Evolutionary conservation across 1,284 basidiomycete species (phyloP), one percentile per base, ranked within the genome.

Genomic region (Thecaphora thlaspeos): DNA sequence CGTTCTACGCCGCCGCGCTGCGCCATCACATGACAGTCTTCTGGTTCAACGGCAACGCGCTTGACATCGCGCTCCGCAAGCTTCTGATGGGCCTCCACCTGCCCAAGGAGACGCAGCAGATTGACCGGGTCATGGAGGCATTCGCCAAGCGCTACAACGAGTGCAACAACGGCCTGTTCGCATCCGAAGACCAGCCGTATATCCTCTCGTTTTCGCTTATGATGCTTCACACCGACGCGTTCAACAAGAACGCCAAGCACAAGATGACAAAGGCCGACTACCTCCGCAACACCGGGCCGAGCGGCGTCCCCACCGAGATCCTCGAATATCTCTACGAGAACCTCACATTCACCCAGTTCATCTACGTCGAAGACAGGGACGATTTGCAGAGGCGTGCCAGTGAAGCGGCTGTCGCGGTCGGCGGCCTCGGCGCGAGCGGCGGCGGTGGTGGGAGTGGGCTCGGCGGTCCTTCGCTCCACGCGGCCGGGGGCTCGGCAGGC

Each of bases 241-340:
- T 97, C 82, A 98, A 98, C 80, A 90, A 88, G 79, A 91, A 90
- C 65, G 97, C 96, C 80, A 96, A 91, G 80, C 87, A 87, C 61
- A 97, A 97, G 81, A 98, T 99, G 95, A 68, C 56, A 24, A 87
- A 75, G 47, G 63, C 47, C 18, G 71, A 72, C 42, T 77, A 70
- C 43, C 54, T 75, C 15, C 34, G 57, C 9, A 70, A 75, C 47
- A 71, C 75, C 10, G 44, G 61, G 2, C 42, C 88, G 30, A 95
- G 91, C n/a, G 91, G 91, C 12, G 84, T 95, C 18, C 82, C 86
- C 17, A 83, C 86, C 3, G 87, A 92, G 69, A 85, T 95, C 28
- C 82, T 98, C 51, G 91, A 94, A 89, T 93, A 89, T 65, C 91
- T 94, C 74, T 98, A 88, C 77, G 94, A 99, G 80, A 97, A 99